Conservation (phyloP, 345 rosid genomes). For the Xanthoceras sorbifolium region DNA sequence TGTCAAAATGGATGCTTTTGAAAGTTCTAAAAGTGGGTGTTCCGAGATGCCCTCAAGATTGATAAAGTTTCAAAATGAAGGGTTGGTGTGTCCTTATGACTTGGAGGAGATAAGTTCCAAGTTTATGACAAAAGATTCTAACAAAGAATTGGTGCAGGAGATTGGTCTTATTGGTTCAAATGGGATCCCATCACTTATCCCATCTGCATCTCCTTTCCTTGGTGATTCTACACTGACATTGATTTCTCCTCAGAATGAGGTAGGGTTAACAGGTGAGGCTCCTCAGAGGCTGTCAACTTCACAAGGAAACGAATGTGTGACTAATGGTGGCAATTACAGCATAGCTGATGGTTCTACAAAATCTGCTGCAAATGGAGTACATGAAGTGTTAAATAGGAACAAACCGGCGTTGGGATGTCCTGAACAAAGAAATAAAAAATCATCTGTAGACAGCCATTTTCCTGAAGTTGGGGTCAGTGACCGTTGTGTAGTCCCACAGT, state of each 20-base stretch:
- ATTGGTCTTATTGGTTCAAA: constrained; percentile 85
- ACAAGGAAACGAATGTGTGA: constrained; percentile 35
- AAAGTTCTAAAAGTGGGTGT: constrained; percentile 33
- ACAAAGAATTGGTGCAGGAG: constrained; percentile 75
- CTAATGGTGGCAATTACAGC: constrained; percentile 30
- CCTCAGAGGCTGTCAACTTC: constrained; percentile 25
- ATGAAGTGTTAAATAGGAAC: constrained; percentile 26
- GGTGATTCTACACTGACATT: constrained; percentile 50
- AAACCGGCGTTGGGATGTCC: constrained; percentile 37
- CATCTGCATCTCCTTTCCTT: constrained; percentile 48
- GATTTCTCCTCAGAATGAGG: constrained; percentile 34
- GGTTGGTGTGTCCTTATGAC: constrained; percentile 55
- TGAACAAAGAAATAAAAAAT: constrained; percentile 48
- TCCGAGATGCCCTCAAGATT: constrained; percentile 54
- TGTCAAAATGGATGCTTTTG: constrained; percentile 33
- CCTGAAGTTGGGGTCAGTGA: constrained; percentile 30
- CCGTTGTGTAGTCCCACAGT: constrained; percentile 71
- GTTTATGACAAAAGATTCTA: constrained; percentile 80
- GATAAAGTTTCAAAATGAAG: constrained; percentile 60
- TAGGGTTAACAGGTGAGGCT: constrained; percentile 33
- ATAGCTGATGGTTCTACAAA: constrained; percentile 31
- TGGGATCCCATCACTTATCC: constrained; percentile 68
- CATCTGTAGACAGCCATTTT: constrained; percentile 25
- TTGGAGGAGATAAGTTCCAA: constrained; percentile 70
- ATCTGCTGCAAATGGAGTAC: constrained; percentile 33